Percentiles rank a stretch among this genome's conserved stretches.
These are phyloP conservation scores for Cymbidium sinense DNA, from an alignment of 106 monocot species.

Conservation along the genomic window DNA sequence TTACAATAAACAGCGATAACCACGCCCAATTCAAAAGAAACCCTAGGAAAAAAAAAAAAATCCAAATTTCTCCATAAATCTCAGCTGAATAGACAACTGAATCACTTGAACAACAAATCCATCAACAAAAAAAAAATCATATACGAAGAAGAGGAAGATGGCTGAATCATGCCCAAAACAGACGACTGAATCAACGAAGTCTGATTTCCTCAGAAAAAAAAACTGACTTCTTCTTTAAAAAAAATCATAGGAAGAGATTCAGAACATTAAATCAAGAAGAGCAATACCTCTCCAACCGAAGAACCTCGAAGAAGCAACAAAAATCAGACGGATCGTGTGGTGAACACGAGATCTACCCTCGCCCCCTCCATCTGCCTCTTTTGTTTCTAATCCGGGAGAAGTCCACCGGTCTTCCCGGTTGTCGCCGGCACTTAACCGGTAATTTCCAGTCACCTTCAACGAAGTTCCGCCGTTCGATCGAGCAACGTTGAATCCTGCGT, in stretches of 20 bases:
- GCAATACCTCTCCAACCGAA: background rate
- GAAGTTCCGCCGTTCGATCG: too few relatives aligned
- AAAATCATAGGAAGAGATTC: background rate
- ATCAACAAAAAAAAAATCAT: background rate
- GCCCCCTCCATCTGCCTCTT: background rate
- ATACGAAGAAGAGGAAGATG: background rate
- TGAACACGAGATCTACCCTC: background rate
- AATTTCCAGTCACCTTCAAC: background rate
- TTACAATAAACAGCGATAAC: too few relatives aligned
- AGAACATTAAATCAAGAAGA: constrained; percentile 1
- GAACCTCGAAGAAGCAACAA: background rate
- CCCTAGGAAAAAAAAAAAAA: background rate
- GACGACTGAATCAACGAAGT: background rate
- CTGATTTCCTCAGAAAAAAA: background rate
- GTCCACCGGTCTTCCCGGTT: background rate
- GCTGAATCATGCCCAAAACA: background rate
- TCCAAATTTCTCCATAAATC: background rate
- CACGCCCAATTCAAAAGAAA: background rate
- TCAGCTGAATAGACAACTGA: background rate
- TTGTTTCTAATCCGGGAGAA: background rate
- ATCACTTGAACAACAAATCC: background rate
- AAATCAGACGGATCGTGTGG: constrained; percentile 8
- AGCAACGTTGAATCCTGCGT: too few relatives aligned
- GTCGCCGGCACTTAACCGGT: background rate
- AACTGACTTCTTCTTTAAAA: background rate